These are phyloP conservation scores for Quercus tomentella DNA, from an alignment of 331 rosid genomes.

Conservation along the genomic window DNA sequence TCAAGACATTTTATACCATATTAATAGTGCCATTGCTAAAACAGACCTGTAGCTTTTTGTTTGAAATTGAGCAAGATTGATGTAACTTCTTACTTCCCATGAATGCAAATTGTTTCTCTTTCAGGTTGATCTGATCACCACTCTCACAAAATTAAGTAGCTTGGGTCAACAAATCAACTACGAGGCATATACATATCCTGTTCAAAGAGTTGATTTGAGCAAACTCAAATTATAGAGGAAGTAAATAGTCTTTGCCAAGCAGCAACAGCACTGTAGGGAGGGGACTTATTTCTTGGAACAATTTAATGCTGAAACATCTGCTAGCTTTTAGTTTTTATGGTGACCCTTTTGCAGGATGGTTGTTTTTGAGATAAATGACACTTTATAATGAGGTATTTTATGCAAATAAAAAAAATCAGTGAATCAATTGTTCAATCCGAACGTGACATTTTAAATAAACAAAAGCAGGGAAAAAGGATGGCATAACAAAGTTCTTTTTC, in stretches of 20 bases:
- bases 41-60: background rate
- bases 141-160: slow-evolving; percentile 71
- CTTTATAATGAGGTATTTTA: background rate
- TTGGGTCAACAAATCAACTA: slow-evolving; percentile 85
- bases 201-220: slow-evolving; percentile 53
- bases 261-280: background rate
- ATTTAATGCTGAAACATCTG: background rate
- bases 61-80: background rate
- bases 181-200: slow-evolving; percentile 82
- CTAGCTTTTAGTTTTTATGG: background rate
- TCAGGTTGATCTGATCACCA: slow-evolving; percentile 90
- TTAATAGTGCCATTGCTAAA: background rate
- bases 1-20: background rate
- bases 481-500: too few species aligned
- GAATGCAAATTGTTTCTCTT: background rate
- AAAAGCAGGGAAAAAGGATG: too few species aligned
- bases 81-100: background rate
- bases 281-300: background rate
- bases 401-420: background rate
- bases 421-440: background rate
- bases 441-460: too few species aligned
- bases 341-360: background rate
- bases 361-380: background rate
- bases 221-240: slow-evolving; percentile 69
- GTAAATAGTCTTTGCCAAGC: background rate